Evolutionary conservation across 495 filamentous ascomycete species (phyloP).

Genomic region (Lindgomyces ingoldianus): DNA sequence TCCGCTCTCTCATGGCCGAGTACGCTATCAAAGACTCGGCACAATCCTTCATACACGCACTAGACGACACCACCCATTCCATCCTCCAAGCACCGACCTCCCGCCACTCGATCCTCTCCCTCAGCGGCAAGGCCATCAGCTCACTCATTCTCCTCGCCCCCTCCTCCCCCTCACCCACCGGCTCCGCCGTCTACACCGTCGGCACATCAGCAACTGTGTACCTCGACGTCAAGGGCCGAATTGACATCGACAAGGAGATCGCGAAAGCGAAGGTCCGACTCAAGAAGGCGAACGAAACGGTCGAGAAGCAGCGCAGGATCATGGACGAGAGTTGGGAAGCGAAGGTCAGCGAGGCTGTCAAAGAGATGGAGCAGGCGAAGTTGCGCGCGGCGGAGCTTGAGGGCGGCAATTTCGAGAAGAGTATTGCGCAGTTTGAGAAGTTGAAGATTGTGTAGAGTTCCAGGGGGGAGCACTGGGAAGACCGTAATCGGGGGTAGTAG

Average conservation of each 20-base stretch:
- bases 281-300: conserved; percentile 43
- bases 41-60: conserved; percentile 44
- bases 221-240: conserved; percentile 68
- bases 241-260: conserved; percentile 56
- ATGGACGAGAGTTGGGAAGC: conserved; percentile 39
- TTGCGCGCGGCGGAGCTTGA: conserved; percentile 45
- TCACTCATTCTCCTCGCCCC: no score
- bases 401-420: conserved; percentile 44
- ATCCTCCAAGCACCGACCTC: conserved; percentile 39
- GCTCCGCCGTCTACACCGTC: conserved; percentile 71
- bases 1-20: conserved; percentile 52
- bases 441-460: no score
- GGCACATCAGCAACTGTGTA: conserved; percentile 67
- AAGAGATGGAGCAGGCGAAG: conserved; percentile 44
- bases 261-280: conserved; percentile 45
- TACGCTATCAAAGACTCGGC: conserved; percentile 57
- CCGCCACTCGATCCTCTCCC: conserved; percentile 42
- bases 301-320: conserved; percentile 46
- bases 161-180: conserved; percentile 56
- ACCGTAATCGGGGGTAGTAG: no score
- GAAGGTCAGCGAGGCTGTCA: conserved; percentile 45
- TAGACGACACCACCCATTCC: conserved; percentile 37
- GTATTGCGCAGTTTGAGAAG: conserved; percentile 47
- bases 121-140: conserved; percentile 46
- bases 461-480: no score